These are phyloP conservation scores for Macrophomina phaseolina DNA, from an alignment of 2,329 filamentous ascomycete species.

Conservation along the genomic window DNA sequence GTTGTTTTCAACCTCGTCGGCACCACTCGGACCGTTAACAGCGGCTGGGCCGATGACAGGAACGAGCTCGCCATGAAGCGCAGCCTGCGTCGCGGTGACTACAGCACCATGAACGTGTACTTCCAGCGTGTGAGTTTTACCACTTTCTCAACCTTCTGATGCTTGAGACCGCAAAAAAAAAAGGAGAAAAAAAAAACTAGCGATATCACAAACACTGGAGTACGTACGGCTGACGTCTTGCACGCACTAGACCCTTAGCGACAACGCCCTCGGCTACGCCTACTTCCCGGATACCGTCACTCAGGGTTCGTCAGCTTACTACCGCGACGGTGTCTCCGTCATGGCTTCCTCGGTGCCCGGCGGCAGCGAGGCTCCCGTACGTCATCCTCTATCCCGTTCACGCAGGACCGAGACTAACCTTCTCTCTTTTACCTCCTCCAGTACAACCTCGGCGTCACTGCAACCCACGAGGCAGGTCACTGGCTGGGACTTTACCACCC, in stretches of 20 bases:
- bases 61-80: conserved; percentile 56
- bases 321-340: conserved; percentile 56
- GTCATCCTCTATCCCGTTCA: not conserved
- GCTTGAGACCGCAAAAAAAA: conserved; percentile 35
- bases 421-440: too few relatives aligned
- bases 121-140: conserved; percentile 50
- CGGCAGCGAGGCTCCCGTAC: conserved; percentile 35
- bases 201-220: not conserved
- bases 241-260: not conserved
- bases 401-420: conserved; percentile 33
- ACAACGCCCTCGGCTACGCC: conserved; percentile 48
- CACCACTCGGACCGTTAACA: conserved; percentile 58
- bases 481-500: conserved; percentile 55
- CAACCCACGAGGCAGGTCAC: conserved; percentile 48
- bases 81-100: conserved; percentile 59
- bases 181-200: conserved; percentile 45
- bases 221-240: not conserved
- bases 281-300: not conserved
- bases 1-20: conserved; percentile 58
- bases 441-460: conserved; percentile 56
- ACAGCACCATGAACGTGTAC: conserved; percentile 63
- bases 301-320: not conserved
- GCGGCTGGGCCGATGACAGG: conserved; percentile 60
- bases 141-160: not conserved
- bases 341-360: conserved; percentile 50